Conservation (phyloP, 2,329 filamentous ascomycete genomes). For the Hawksworthiomyces lignivorus region DNA sequence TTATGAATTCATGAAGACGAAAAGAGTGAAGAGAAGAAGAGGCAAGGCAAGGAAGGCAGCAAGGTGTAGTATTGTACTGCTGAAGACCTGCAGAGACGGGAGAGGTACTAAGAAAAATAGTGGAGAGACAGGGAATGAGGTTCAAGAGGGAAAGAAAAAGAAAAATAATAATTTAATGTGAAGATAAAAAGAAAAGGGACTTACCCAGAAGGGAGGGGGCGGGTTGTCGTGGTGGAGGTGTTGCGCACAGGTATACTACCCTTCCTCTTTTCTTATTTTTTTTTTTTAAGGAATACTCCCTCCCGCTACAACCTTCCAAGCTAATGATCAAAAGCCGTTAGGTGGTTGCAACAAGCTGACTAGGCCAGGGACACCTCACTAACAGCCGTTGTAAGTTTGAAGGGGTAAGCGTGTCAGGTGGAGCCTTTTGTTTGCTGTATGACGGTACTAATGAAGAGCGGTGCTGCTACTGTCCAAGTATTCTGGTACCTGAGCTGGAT, state of each 20-base stretch:
- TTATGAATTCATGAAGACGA: conserved; percentile 12
- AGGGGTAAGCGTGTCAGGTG: conserved; percentile 13
- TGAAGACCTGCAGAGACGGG: neutral
- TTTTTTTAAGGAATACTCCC: neutral
- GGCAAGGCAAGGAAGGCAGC: neutral
- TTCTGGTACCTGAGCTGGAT: neutral
- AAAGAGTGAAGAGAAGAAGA: neutral
- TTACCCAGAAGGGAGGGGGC: conserved; percentile 11
- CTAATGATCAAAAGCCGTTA: conserved; percentile 14
- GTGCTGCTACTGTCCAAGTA: neutral
- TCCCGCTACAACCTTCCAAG: conserved; percentile 6
- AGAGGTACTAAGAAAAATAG: neutral
- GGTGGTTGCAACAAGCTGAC: conserved; percentile 9
- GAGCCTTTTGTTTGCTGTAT: too few species aligned
- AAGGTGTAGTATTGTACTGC: neutral
- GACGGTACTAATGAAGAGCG: too few species aligned
- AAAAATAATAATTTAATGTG: neutral
- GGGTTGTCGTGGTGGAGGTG: conserved; percentile 8
- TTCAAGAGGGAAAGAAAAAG: neutral
- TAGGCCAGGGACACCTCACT: conserved; percentile 14
- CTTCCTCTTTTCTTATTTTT: conserved; percentile 2
- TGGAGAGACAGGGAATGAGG: conserved; percentile 4
- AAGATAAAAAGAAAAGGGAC: neutral
- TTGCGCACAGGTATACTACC: conserved; percentile 13
- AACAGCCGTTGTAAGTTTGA: conserved; percentile 15